A percentile compares a stretch with the other conserved stretches of the same genome.
Evolutionary conservation across 2,329 filamentous ascomycete genomes (phyloP).

Genomic region (Fusarium sp.): DNA sequence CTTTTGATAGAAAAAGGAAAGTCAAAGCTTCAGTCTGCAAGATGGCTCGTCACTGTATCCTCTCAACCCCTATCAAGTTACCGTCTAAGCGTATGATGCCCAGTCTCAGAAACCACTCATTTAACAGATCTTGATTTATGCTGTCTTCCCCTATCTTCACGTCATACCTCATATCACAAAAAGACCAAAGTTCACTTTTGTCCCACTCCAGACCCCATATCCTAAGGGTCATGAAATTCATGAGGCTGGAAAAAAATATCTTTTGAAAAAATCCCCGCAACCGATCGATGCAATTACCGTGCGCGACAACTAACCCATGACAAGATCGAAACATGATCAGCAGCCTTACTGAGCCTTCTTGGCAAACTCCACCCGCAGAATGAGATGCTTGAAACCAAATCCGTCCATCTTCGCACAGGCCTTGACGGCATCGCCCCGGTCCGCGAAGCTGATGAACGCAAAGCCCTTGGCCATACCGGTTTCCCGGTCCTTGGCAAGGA

Average conservation of each 20-base stretch:
- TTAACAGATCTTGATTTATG: constrained; percentile 11
- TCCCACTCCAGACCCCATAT: constrained; percentile 32
- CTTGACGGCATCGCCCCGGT: constrained; percentile 87
- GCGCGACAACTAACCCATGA: constrained; percentile 41
- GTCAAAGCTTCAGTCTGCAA: too few species aligned
- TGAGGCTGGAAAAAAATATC: constrained; percentile 35
- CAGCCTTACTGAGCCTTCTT: constrained; percentile 68
- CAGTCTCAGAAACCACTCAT: background rate
- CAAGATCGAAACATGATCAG: constrained; percentile 41
- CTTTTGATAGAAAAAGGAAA: background rate
- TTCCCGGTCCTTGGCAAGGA: constrained; percentile 97
- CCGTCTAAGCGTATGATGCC: background rate
- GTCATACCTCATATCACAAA: constrained; percentile 26
- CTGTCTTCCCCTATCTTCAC: constrained; percentile 1
- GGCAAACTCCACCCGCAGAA: constrained; percentile 86
- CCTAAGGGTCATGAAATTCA: constrained; percentile 43
- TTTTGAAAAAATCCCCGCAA: constrained; percentile 21
- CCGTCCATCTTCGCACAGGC: constrained; percentile 99
- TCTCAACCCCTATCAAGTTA: background rate
- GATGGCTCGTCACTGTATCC: too few species aligned
- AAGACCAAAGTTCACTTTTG: constrained; percentile 37
- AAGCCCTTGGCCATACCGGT: constrained; percentile 98
- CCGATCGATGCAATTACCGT: constrained; percentile 44
- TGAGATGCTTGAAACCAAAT: constrained; percentile 88
- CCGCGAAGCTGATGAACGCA: constrained; percentile 97